Base-by-base conservation (phyloP, 169 alveolate species). In the Plasmodium fragile region DNA sequence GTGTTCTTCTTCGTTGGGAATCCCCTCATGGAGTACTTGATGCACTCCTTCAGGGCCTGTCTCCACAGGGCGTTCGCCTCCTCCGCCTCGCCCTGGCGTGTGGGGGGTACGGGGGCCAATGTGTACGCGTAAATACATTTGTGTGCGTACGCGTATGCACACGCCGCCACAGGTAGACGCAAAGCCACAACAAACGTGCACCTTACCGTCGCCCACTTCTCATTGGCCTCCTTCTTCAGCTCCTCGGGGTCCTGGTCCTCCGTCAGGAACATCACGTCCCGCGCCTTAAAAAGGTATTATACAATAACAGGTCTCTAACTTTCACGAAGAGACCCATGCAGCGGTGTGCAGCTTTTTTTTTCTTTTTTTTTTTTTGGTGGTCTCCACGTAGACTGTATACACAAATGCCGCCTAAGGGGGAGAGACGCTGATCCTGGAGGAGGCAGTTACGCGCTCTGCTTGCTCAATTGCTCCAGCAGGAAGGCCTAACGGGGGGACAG, bases 11-110 rank as follows among this genome's bases (percentile, higher is more conserved):
- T 87, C 36, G 93, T 87, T 0, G 93, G 93, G 7, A 32, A 52
- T 8, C 93, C 93, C 80, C 93, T 75, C 93, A 87, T 87, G 39
- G 93, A 87, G 13, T 87, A 87, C 25, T 87, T 87, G 4, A 87
- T 87, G 45, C 93, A 87, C 70, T 87, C 89, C 81, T 87, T 87
- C 43, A 87, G 53, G 5, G 93, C 93, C 70, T 43, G 45, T 39
- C 87, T 75, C 93, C 93, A 87, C 53, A 87, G 22, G 7, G 59
- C 18, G 71, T 87, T 87, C 32, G 93, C 93, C n/a, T 77, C 87
- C 45, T 87, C 93, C n/a, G 81, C 45, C 30, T 87, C 87, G 2
- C 93, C 93, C 93, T 87, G 2, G 30, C 11, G 73, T 71, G 70
- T n/a, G n/a, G n/a, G n/a, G n/a, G n/a, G n/a, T n/a, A n/a, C n/a